Evolutionary conservation across 129 eudicot genomes (phyloP), one percentile per base, ranked within the genome.

Genomic region (Tanacetum coccineum): DNA sequence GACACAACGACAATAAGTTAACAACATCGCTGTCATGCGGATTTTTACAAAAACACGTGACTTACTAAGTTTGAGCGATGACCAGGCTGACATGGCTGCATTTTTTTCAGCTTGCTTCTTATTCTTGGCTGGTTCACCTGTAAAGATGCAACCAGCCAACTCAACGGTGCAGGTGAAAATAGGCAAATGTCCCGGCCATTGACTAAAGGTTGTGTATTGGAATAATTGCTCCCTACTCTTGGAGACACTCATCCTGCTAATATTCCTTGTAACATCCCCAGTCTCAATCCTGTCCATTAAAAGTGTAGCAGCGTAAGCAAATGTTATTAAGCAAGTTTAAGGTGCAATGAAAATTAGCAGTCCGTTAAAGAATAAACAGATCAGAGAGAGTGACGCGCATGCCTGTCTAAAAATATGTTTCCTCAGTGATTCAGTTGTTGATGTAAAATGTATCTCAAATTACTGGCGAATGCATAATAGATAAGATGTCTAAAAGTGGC

Each of bases 31-130:
- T n/a, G n/a, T n/a, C n/a, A 1, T 32, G 39, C 0, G 0, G 39
- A 32, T 4, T 32, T 32, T 32, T 32, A 32, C 40, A 2, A 70
- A 17, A 45, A 22, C 49, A 17, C 1, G 14, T 25, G 52, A 74
- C 83, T 79, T 74, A 79, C 83, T 6, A 49, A 49, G 74, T 75
- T 80, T 80, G 14, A 80, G 65, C 26, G 80, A 75, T 13, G 74
- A 70, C 84, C 80, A 80, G 4, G 84, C 84, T 28, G 84, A 78
- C 84, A 80, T 69, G 80, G 84, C 84, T 9, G 84, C 84, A 47
- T 75, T 70, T 48, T 80, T 80, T 70, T 80, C 84, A 0, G 84
- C 80, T 64, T 80, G 84, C 54, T 80, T 75, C 51, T 79, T 79
- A 63, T 69, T 79, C 70, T 79, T 79, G 6, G 83, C 83, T 3